A percentile compares a stretch with the other conserved stretches of the same genome.
Conservation (phyloP, 176 grass and related monocot genomes). For the Sorghum bicolor region Sorghum_bicolor_NCBIv3 NC_012876.2:58051501-58052000, state of each 20-base stretch:
- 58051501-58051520: background rate
- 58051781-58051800: too few species aligned
- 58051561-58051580: background rate
- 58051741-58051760: too few species aligned
- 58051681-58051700: too few species aligned
- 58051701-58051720: too few species aligned
- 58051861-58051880: background rate
- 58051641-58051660: too few species aligned
- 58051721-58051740: too few species aligned
- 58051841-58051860: background rate
- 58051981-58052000: background rate
- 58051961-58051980: background rate
- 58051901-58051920: background rate
- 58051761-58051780: too few species aligned
- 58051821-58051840: background rate
- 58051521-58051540: background rate
- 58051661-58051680: too few species aligned
- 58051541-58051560: background rate
- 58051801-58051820: background rate
- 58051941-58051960: background rate
- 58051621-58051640: background rate
- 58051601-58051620: background rate
- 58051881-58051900: background rate
- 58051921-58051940: background rate
- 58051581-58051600: background rate